Conservation (phyloP, 352 stramenopile species). For the Pythium sukuiense region DNA sequence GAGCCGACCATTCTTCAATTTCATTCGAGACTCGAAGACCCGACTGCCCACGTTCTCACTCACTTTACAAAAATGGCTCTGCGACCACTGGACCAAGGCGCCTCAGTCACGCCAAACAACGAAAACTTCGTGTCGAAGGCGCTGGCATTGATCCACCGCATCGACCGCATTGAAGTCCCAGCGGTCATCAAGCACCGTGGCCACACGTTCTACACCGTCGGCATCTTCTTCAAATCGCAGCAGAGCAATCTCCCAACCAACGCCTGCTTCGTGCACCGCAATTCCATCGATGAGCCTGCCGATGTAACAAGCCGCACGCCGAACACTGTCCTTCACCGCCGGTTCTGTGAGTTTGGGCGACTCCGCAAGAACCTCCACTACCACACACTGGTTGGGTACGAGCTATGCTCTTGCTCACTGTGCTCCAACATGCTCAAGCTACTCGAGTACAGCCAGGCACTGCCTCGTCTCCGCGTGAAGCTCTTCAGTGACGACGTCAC, state of each 20-base stretch:
- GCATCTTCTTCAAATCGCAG: neutral
- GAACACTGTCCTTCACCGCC: neutral
- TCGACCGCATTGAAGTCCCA: neutral
- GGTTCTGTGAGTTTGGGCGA: neutral
- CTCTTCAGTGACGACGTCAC: neutral
- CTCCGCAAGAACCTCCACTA: neutral
- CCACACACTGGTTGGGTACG: neutral
- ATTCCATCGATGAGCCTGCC: neutral
- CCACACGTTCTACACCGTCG: neutral
- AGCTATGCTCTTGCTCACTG: neutral
- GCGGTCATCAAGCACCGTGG: neutral
- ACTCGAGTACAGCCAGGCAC: neutral
- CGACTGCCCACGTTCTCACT: neutral
- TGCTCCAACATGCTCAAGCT: neutral
- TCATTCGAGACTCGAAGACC: neutral
- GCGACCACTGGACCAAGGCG: neutral
- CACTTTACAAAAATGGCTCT: neutral
- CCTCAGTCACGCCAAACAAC: neutral
- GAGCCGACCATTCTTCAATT: neutral
- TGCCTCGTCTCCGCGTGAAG: neutral
- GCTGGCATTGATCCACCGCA: neutral
- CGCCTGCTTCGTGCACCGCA: neutral
- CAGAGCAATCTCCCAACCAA: neutral
- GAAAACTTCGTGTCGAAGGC: neutral
- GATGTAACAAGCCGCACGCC: neutral